phyloP scores from a whole-genome alignment of 179 eudicot species.

The Camellia oleifera region DNA sequence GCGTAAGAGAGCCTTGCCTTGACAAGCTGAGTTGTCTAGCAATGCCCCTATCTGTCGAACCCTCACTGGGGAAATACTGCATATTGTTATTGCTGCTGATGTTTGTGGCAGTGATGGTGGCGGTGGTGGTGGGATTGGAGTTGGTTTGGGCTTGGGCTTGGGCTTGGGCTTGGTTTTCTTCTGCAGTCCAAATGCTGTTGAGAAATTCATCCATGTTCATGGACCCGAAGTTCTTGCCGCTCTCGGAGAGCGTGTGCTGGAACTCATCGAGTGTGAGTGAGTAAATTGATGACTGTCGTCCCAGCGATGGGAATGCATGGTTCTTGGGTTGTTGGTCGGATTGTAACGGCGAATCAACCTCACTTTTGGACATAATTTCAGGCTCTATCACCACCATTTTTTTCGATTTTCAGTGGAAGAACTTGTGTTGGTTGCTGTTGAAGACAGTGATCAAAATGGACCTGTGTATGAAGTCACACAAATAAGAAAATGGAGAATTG shows the following conservation, averaged over 20 bases:
- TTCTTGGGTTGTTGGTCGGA: constrained; percentile 24
- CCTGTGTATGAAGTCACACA: not conserved
- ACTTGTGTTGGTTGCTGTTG: not conserved
- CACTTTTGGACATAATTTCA: constrained; percentile 37
- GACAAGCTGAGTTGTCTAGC: constrained; percentile 55
- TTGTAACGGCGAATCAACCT: constrained; percentile 39
- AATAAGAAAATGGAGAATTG: not conserved
- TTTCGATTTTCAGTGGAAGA: not conserved
- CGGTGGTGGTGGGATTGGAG: not conserved
- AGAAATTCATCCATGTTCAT: constrained; percentile 98
- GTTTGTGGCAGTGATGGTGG: not conserved
- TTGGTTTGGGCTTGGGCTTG: constrained; percentile 20
- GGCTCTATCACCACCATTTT: constrained; percentile 39
- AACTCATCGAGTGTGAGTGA: constrained; percentile 88
- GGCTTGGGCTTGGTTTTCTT: constrained; percentile 66
- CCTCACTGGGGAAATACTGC: constrained; percentile 7
- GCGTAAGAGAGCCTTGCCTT: constrained; percentile 70
- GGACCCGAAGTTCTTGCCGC: constrained; percentile 80
- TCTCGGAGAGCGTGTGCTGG: constrained; percentile 64
- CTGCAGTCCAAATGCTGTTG: constrained; percentile 90
- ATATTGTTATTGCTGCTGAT: not conserved
- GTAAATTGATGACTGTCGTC: constrained; percentile 70
- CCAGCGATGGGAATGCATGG: constrained; percentile 30
- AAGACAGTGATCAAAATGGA: not conserved
- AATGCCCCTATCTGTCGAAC: constrained; percentile 17